Evolutionary conservation across 805 yeast genomes (phyloP).

Genomic region (Candida michaelii): DNA sequence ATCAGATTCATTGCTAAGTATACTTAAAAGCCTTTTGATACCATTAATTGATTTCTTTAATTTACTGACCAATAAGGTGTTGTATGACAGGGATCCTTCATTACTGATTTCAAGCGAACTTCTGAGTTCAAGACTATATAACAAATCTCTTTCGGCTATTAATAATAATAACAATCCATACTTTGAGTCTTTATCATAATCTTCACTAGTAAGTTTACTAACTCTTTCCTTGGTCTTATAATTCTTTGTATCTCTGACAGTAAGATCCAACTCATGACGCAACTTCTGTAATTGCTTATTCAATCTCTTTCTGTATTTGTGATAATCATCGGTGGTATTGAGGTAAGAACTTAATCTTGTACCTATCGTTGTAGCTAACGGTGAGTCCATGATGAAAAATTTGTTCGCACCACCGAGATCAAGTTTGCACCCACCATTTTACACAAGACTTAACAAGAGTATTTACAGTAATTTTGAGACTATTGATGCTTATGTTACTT

Average conservation of each 20-base stretch:
- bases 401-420: conserved; percentile 1
- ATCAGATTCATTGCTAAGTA: conserved; percentile 41
- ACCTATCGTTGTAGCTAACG: conserved; percentile 48
- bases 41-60: conserved; percentile 60
- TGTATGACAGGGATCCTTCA: conserved; percentile 44
- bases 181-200: conserved; percentile 50
- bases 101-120: conserved; percentile 53
- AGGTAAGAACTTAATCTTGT: conserved; percentile 63
- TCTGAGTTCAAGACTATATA: conserved; percentile 65
- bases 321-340: conserved; percentile 66
- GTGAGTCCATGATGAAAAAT: conserved; percentile 31
- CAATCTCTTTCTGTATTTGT: conserved; percentile 62
- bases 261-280: conserved; percentile 63
- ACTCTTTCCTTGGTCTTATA: conserved; percentile 51
- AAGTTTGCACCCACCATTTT: neutral
- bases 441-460: neutral
- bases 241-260: conserved; percentile 65
- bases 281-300: conserved; percentile 60
- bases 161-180: conserved; percentile 61
- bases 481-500: too few species aligned
- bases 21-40: conserved; percentile 41
- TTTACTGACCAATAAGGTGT: conserved; percentile 53
- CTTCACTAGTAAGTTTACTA: conserved; percentile 45
- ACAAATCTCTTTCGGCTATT: conserved; percentile 74
- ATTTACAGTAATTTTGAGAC: neutral